Conservation (phyloP, 352 stramenopile species). For the Peronospora destructor region DNA sequence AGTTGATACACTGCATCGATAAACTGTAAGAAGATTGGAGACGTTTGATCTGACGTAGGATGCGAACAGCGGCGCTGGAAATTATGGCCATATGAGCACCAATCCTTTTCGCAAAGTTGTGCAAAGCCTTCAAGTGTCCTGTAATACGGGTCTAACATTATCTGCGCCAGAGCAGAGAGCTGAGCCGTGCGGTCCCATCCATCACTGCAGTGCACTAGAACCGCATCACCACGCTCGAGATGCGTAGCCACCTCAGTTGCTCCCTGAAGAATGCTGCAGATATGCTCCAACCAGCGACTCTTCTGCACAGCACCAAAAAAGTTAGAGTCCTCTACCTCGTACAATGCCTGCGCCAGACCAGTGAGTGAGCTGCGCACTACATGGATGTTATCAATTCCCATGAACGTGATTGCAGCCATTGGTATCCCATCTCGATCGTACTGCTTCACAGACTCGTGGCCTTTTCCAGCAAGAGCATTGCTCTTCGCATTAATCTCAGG, state of each 20-base stretch:
- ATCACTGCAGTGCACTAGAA: slow-evolving; percentile 81
- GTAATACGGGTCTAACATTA: slow-evolving; percentile 85
- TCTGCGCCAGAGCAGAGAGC: slow-evolving; percentile 60
- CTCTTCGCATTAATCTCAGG: slow-evolving; percentile 88
- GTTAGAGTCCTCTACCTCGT: slow-evolving; percentile 81
- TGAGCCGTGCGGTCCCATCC: slow-evolving; percentile 82
- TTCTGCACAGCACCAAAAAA: slow-evolving; percentile 84
- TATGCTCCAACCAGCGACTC: slow-evolving; percentile 77
- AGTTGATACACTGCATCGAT: slow-evolving; percentile 97
- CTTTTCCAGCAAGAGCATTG: slow-evolving; percentile 86
- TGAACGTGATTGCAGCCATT: slow-evolving; percentile 77
- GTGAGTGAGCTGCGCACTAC: slow-evolving; percentile 71
- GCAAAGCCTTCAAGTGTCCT: slow-evolving; percentile 72
- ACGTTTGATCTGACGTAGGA: slow-evolving; percentile 89
- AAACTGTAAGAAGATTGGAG: slow-evolving; percentile 98
- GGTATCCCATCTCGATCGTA: slow-evolving; percentile 70
- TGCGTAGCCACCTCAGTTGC: slow-evolving; percentile 67
- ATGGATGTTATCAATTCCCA: slow-evolving; percentile 87
- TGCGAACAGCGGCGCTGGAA: slow-evolving; percentile 78
- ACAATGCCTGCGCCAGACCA: slow-evolving; percentile 61
- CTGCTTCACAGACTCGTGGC: slow-evolving; percentile 84
- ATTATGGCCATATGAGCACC: slow-evolving; percentile 85
- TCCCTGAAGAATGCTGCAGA: slow-evolving; percentile 70
- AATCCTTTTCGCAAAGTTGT: slow-evolving; percentile 82
- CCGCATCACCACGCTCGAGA: slow-evolving; percentile 65